Base-by-base conservation (phyloP, 2,329 filamentous ascomycete species). In the Domatiomyces catenatus region DNA sequence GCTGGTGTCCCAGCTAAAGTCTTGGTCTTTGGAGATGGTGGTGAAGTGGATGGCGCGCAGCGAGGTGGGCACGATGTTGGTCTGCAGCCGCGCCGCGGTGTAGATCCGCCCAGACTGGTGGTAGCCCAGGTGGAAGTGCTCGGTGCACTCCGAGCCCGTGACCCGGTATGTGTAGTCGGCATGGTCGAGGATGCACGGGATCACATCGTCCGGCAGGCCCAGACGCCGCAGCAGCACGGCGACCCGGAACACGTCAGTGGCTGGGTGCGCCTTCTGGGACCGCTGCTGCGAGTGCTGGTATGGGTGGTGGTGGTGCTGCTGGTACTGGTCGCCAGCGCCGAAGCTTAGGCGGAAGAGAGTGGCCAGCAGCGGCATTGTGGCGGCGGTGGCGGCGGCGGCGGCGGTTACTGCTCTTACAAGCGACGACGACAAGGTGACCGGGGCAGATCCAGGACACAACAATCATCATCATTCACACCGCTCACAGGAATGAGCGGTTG, bases 21-120 rank as follows among this genome's bases (percentile, higher is more conserved):
- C 49, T 47, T 47, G 48, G 32, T 52, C 50, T 48, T 45, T 26
- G 22, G 42, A 47, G 12, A 47, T 28, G 15, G 32, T 50, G 24
- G 42, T 50, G 47, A 52, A 50, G 10, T 44, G 32, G 32, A 52
- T 44, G 8, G 28, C 44, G 20, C 51, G 51, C 5, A 52, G 22
- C 8, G 46, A 18, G 15, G 51, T 24, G 12, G 49, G 51, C 12
- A 52, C 45, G 2, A 47, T 8, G 15, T 39, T 39, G 22, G 22
- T 24, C 15, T 39, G 8, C 2, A 39, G 32, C 10, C 32, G 32
- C 10, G 32, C 32, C 10, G 32, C 32, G 5, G 32, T 39, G 32
- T 39, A 39, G 15, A 39, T 39, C 15, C 32, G 10, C 8, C 45
- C 45, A 1, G 45, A 47, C 8, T 47, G 22, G 8, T 28, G 45